A percentile compares a stretch with the other conserved stretches of the same genome.
Evolutionary conservation across 2,329 filamentous ascomycete genomes (phyloP).

Genomic region (Fusarium globosum): DNA sequence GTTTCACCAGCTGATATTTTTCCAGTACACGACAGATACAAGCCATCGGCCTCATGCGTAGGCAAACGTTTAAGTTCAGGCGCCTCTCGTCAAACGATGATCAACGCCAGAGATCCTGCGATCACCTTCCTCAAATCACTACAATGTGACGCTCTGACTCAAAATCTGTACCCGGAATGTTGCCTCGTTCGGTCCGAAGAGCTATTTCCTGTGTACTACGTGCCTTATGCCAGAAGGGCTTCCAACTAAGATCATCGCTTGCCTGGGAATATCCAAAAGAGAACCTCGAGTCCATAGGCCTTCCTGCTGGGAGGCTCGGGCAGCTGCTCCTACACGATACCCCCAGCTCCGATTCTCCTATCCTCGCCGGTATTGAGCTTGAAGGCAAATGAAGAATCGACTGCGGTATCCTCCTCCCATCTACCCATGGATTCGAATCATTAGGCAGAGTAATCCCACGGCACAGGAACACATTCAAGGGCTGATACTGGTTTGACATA

Average conservation of each 20-base stretch:
- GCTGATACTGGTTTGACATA: constrained; percentile 20
- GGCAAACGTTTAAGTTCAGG: fast-evolving
- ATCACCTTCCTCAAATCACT: neutral
- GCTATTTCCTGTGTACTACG: constrained; percentile 1
- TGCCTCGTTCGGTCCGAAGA: neutral
- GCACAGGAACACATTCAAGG: neutral
- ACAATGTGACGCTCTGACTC: constrained; percentile 16
- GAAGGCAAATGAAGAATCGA: neutral
- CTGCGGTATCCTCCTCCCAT: constrained; percentile 18
- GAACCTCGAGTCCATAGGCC: neutral
- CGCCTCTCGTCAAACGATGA: neutral
- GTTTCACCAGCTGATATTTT: neutral
- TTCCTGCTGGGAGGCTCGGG: constrained; percentile 5
- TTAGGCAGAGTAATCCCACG: constrained; percentile 1
- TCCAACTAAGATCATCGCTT: neutral
- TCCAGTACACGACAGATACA: neutral
- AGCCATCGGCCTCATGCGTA: neutral
- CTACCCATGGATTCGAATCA: neutral
- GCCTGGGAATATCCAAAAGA: constrained; percentile 7
- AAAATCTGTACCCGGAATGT: neutral
- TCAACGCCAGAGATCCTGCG: neutral
- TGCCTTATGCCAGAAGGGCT: constrained; percentile 10
- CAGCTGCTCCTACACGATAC: constrained; percentile 15
- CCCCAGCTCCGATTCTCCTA: neutral
- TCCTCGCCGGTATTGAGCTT: neutral